Conservation (phyloP, 495 filamentous ascomycete genomes). For the Massariosphaeria phaeospora region DNA sequence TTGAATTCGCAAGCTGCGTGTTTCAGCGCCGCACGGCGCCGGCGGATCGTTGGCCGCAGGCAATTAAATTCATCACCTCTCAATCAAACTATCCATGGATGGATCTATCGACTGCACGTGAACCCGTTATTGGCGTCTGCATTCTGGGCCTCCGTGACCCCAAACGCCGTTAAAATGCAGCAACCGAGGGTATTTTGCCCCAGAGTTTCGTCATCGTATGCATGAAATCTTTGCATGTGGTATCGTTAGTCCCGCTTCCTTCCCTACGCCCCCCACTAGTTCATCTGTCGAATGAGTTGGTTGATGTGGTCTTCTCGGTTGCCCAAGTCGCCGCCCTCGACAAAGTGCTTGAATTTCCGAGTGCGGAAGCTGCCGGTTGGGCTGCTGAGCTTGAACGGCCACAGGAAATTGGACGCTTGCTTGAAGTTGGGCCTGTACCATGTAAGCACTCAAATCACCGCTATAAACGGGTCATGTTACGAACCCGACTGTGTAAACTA, state of each 20-base stretch:
- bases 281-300: slow-evolving; percentile 93
- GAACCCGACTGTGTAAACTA: slow-evolving; percentile 72
- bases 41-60: slow-evolving; percentile 1
- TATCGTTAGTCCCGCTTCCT: background rate
- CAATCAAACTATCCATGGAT: slow-evolving; percentile 9
- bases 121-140: background rate
- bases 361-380: slow-evolving; percentile 92
- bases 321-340: slow-evolving; percentile 96
- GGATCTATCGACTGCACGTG: too few relatives aligned
- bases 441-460: slow-evolving; percentile 1
- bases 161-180: slow-evolving; percentile 10
- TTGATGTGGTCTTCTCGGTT: slow-evolving; percentile 99
- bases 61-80: slow-evolving; percentile 17
- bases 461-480: background rate
- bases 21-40: background rate
- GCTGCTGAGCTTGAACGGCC: slow-evolving; percentile 99
- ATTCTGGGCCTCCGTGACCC: slow-evolving; percentile 18
- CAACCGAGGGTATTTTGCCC: slow-evolving; percentile 22
- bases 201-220: too few relatives aligned
- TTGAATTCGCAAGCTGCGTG: background rate
- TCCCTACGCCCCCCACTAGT: slow-evolving; percentile 56
- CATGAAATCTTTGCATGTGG: background rate
- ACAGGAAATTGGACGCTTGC: slow-evolving; percentile 99
- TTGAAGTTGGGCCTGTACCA: slow-evolving; percentile 59
- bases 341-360: slow-evolving; percentile 98